A percentile compares a stretch with the other conserved stretches of the same genome.
These are phyloP conservation scores for Yarrowia divulgata DNA, from an alignment of 805 yeast genomes.

Conservation along the genomic window DNA sequence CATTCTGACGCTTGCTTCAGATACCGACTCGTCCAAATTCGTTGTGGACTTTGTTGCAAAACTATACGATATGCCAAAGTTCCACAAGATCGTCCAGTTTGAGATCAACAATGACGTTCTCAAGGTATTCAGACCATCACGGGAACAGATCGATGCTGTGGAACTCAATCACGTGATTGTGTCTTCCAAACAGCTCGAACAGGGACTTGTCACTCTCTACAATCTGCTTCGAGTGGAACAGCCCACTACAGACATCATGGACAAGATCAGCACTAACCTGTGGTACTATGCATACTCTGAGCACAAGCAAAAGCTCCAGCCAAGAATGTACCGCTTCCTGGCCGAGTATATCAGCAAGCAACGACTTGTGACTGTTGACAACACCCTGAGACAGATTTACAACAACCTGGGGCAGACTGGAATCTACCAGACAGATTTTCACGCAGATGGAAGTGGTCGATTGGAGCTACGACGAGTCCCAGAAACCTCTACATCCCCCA, in stretches of 20 bases:
- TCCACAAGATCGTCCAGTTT: constrained; percentile 29
- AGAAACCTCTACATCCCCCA: neutral
- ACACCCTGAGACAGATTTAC: constrained; percentile 19
- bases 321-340: constrained; percentile 28
- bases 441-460: constrained; percentile 11
- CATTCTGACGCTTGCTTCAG: neutral
- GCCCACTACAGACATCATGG: constrained; percentile 29
- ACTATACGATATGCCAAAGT: constrained; percentile 11
- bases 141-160: constrained; percentile 4
- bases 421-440: constrained; percentile 14
- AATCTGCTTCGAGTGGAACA: constrained; percentile 22
- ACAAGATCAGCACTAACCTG: constrained; percentile 14
- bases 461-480: neutral
- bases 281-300: constrained; percentile 29
- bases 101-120: constrained; percentile 12
- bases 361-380: constrained; percentile 21
- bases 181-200: neutral
- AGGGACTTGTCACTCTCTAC: constrained; percentile 11
- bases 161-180: neutral
- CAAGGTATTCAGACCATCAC: neutral
- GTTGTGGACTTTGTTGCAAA: constrained; percentile 7
- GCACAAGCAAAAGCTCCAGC: constrained; percentile 23
- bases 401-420: constrained; percentile 19
- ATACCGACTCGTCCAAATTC: constrained; percentile 23
- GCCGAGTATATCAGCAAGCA: constrained; percentile 29